Conservation (phyloP, 2,329 filamentous ascomycete species). For the Cryoendolithus antarcticus region DNA sequence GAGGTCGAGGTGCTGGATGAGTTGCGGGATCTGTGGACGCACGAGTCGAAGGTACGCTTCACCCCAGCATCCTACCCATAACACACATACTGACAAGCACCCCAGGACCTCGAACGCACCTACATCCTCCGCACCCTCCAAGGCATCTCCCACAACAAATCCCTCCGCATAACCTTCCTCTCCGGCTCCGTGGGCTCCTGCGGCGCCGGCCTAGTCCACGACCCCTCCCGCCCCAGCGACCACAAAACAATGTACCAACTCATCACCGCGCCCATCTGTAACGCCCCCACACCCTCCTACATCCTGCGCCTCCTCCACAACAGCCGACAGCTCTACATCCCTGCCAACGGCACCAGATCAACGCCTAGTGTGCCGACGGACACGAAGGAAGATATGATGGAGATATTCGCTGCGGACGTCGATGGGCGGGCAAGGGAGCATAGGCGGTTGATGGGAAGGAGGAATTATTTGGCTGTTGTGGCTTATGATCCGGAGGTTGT, state of each 20-base stretch:
- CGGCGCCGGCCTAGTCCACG: conserved; percentile 86
- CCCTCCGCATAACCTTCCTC: conserved; percentile 90
- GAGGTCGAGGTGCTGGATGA: conserved; percentile 93
- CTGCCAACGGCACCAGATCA: conserved; percentile 66
- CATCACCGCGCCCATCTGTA: conserved; percentile 85
- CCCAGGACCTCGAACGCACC: conserved; percentile 77
- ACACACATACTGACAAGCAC: neutral
- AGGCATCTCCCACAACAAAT: conserved; percentile 89
- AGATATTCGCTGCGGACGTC: conserved; percentile 93
- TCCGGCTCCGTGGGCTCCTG: conserved; percentile 84
- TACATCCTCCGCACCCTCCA: conserved; percentile 94
- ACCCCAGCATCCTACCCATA: conserved; percentile 1
- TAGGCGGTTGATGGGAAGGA: conserved; percentile 81
- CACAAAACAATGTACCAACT: conserved; percentile 99
- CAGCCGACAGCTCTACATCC: conserved; percentile 84
- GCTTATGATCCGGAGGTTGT: conserved; percentile 81
- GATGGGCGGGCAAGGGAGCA: conserved; percentile 71
- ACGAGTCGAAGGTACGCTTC: conserved; percentile 65
- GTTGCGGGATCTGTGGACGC: conserved; percentile 92
- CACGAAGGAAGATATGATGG: conserved; percentile 99
- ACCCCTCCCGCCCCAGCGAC: conserved; percentile 78
- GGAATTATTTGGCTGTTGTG: conserved; percentile 86
- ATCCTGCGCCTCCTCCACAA: conserved; percentile 91
- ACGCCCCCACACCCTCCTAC: conserved; percentile 71
- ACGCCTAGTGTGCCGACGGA: conserved; percentile 50